These are phyloP conservation scores for Xylogone sp. DNA, from an alignment of 2,329 filamentous ascomycete species.

Conservation along the genomic window DNA sequence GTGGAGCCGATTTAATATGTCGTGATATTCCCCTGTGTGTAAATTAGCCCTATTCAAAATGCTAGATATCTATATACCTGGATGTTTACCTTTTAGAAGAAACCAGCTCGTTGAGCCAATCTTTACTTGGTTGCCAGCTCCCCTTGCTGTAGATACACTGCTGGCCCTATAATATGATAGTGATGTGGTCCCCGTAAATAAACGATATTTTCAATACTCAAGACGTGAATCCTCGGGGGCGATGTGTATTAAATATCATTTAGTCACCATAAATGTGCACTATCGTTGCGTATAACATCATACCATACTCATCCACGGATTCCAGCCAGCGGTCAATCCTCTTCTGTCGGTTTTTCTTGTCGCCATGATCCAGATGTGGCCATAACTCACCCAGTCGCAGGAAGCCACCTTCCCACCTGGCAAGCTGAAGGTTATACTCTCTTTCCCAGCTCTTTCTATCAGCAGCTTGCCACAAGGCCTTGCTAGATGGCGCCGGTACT, in stretches of 20 bases:
- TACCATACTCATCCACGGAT: conserved; percentile 48
- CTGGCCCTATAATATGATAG: too few species aligned
- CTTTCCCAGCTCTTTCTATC: conserved; percentile 37
- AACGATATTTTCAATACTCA: too few species aligned
- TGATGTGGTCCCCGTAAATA: too few species aligned
- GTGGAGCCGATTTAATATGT: too few species aligned
- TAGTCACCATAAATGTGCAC: conserved; percentile 39
- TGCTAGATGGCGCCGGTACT: conserved; percentile 37
- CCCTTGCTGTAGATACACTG: too few species aligned
- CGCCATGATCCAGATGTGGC: conserved; percentile 32
- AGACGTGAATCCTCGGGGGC: too few species aligned
- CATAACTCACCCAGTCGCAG: conserved; percentile 49
- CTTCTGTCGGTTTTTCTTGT: conserved; percentile 26
- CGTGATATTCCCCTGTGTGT: too few species aligned
- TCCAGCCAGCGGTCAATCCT: conserved; percentile 48
- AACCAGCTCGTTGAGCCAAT: too few species aligned
- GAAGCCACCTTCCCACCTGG: conserved; percentile 36
- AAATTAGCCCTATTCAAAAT: too few species aligned
- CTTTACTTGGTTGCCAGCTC: too few species aligned
- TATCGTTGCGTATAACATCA: conserved; percentile 34
- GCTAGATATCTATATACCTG: too few species aligned
- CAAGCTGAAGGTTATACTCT: conserved; percentile 38
- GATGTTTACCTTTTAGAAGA: too few species aligned
- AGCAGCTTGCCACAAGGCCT: conserved; percentile 39
- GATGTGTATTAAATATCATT: conserved; percentile 4